Conservation (phyloP, 805 yeast species). For the Teunomyces lycoperdinae region DNA sequence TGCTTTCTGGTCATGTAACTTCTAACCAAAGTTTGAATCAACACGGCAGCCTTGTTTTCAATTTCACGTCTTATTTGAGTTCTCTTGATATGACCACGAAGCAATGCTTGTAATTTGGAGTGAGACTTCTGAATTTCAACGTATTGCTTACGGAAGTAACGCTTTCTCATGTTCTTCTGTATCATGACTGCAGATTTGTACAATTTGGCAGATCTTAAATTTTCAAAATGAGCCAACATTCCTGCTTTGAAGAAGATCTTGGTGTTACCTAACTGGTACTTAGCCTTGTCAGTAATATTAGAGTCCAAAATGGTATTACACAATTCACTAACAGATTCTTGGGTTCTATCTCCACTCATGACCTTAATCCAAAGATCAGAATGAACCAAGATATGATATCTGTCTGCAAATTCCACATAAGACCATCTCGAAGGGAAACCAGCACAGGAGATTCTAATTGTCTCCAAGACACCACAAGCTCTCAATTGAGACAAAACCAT, state of each 20-base stretch:
- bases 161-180: constrained; percentile 76
- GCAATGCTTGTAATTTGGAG: constrained; percentile 53
- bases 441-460: constrained; percentile 94
- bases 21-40: constrained; percentile 68
- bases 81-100: constrained; percentile 65
- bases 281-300: constrained; percentile 61
- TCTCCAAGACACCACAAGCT: constrained; percentile 98
- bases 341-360: constrained; percentile 48
- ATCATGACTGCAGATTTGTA: constrained; percentile 75
- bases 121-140: constrained; percentile 53
- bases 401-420: constrained; percentile 85
- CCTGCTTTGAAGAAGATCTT: constrained; percentile 97
- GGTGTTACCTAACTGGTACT: constrained; percentile 88
- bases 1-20: constrained; percentile 47
- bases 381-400: constrained; percentile 80
- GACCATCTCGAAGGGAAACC: constrained; percentile 98
- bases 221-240: constrained; percentile 88
- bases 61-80: constrained; percentile 50
- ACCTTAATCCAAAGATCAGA: constrained; percentile 67
- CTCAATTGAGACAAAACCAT: constrained; percentile 94
- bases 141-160: constrained; percentile 60
- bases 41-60: constrained; percentile 60
- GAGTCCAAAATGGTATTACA: constrained; percentile 65
- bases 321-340: constrained; percentile 56
- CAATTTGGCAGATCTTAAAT: constrained; percentile 75